These are phyloP conservation scores for Rhizopogon sp. DNA, from an alignment of 768 basidiomycete species.

Conservation along the genomic window DNA sequence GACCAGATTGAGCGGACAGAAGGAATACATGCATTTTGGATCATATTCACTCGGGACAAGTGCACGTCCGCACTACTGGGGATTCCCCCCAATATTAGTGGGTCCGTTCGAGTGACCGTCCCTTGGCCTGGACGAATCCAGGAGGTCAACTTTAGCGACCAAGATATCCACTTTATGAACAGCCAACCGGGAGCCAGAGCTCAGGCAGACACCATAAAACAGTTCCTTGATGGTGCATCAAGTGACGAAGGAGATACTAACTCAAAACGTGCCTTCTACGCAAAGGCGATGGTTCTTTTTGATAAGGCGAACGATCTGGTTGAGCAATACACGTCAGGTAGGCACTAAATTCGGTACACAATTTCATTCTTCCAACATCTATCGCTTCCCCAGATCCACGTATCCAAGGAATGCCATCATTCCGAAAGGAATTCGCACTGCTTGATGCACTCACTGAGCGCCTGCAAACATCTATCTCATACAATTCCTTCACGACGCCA, in stretches of 20 bases:
- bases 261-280: conserved; percentile 12
- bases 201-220: conserved; percentile 6
- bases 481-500: not conserved
- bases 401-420: conserved; percentile 30
- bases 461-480: conserved; percentile 22
- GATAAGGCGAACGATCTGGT: conserved; percentile 26
- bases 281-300: conserved; percentile 30
- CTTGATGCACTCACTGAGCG: conserved; percentile 42
- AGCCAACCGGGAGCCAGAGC: conserved; percentile 1
- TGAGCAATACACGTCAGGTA: conserved; percentile 25
- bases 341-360: not conserved
- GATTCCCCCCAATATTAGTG: conserved; percentile 22
- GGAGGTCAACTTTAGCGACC: not conserved
- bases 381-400: not conserved
- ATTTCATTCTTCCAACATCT: not conserved
- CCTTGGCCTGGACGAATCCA: conserved; percentile 34
- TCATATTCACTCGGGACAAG: conserved; percentile 28
- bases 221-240: conserved; percentile 12
- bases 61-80: conserved; percentile 25
- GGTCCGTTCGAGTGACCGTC: conserved; percentile 29
- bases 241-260: not conserved
- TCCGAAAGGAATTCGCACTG: conserved; percentile 38
- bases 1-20: conserved; percentile 33
- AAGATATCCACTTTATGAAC: conserved; percentile 13
- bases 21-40: conserved; percentile 35